Base-by-base conservation (phyloP, 257 asterid species). In the Nicotiana tomentosiformis region DNA sequence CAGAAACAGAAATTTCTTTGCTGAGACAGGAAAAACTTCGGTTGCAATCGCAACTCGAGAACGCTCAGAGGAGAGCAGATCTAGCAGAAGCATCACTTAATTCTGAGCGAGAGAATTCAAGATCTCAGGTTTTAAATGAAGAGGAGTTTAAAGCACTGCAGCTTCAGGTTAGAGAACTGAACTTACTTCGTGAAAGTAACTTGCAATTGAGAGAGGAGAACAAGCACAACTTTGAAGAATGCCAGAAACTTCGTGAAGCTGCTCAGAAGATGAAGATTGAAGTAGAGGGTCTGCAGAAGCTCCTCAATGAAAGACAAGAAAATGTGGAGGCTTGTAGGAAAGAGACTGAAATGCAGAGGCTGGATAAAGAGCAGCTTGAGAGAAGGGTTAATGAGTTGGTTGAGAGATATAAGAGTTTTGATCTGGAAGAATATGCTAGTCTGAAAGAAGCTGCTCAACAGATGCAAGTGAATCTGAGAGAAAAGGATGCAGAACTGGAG, bases 121-220 rank as follows among this genome's bases (percentile, higher is more conserved):
- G 90, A 69, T 86, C 92, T 32, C 82, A 91, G 30, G 81, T 94
- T 66, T 89, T 90, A 77, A 83, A 90, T 1, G 98, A 94, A 70
- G 98, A 93, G 55, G 98, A 94, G 37, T 96, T 94, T 83, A 91
- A 89, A 80, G 85, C 92, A 78, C 89, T 96, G 65, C 98, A 93
- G 86, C 90, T 90, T 58, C 98, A 96, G 94, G 91, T 96, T 79
- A 90, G 96, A 88, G 99, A 96, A 87, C 84, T 96, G 66, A 93
- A 82, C 83, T 86, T 96, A 78, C 99, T 96, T 82, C 97, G 99
- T 33, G 99, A 96, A 87, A 96, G 99, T 78, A 96, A 96, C 65
- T 84, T 88, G 77, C 99, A 96, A 88, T 96, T 96, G 62, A 92
- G 99, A 83, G 99, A 93, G 88, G 99, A 96, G 88, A 96, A 88